Conservation (phyloP, 306 rosid genomes). For the Acacia melanoxylon region DNA sequence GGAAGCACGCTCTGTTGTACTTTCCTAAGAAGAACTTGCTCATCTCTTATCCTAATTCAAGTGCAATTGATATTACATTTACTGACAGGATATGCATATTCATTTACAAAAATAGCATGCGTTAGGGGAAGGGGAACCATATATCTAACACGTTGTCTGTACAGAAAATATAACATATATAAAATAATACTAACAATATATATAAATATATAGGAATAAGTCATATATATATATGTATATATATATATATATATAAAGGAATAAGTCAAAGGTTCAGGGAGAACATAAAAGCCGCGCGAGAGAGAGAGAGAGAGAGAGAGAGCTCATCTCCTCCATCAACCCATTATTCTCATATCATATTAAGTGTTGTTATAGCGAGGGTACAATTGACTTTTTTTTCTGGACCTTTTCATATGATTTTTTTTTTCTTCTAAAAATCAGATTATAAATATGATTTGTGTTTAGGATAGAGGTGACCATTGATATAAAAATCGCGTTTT, state of each 20-base stretch:
- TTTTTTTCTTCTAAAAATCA: no score
- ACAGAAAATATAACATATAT: not conserved
- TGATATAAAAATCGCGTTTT: no score
- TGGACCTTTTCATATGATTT: no score
- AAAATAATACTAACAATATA: no score
- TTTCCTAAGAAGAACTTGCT: conserved; percentile 41
- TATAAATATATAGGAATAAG: no score
- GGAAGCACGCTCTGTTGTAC: conserved; percentile 42
- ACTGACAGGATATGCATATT: not conserved
- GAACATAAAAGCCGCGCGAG: not conserved
- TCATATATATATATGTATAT: no score
- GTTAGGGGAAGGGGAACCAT: not conserved
- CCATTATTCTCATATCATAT: not conserved
- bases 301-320: not conserved
- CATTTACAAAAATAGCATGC: not conserved
- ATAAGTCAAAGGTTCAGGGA: not conserved
- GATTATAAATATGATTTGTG: no score
- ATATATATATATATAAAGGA: no score
- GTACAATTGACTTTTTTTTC: no score
- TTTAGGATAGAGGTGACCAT: no score
- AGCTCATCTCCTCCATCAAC: not conserved
- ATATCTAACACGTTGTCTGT: not conserved
- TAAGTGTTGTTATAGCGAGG: not conserved
- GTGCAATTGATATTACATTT: conserved; percentile 11
- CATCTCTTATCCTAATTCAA: conserved; percentile 61